phyloP scores from a whole-genome alignment of 1,284 basidiomycete species.

The Trichosporon sp. region DNA sequence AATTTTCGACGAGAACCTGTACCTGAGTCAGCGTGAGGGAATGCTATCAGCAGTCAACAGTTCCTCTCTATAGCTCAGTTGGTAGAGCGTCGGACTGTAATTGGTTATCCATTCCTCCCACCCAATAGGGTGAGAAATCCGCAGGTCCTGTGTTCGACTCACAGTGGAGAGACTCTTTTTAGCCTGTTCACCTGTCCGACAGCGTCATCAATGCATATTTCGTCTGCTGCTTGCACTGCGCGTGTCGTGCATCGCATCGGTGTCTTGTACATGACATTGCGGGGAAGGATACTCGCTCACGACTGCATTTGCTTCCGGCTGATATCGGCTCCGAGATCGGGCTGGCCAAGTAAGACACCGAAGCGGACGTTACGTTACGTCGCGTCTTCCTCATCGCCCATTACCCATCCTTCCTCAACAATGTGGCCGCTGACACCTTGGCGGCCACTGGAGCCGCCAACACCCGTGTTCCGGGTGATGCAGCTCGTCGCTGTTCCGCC shows the following conservation, averaged over 20 bases:
- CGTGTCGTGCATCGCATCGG: no score
- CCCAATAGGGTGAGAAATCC: constrained; percentile 15
- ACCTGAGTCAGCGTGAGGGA: no score
- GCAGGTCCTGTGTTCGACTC: constrained; percentile 25
- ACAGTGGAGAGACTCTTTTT: constrained; percentile 21
- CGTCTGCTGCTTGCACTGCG: no score
- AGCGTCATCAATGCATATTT: background rate
- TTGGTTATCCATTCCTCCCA: constrained; percentile 11
- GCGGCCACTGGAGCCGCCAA: constrained; percentile 22
- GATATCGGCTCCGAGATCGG: constrained; percentile 1
- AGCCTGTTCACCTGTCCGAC: background rate
- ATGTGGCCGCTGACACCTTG: constrained; percentile 24
- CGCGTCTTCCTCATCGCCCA: background rate
- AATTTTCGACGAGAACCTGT: no score
- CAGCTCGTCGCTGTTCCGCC: constrained; percentile 22
- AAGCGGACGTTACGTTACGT: background rate
- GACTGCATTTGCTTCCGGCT: background rate
- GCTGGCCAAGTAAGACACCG: background rate
- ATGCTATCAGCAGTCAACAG: no score
- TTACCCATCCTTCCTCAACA: background rate
- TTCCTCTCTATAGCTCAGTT: constrained; percentile 26
- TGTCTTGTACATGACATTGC: no score
- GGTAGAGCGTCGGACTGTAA: constrained; percentile 26
- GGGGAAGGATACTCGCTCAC: no score
- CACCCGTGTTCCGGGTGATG: constrained; percentile 11